phyloP scores from a whole-genome alignment of 441 rosid species.

The Eutrema salsugineum region DNA sequence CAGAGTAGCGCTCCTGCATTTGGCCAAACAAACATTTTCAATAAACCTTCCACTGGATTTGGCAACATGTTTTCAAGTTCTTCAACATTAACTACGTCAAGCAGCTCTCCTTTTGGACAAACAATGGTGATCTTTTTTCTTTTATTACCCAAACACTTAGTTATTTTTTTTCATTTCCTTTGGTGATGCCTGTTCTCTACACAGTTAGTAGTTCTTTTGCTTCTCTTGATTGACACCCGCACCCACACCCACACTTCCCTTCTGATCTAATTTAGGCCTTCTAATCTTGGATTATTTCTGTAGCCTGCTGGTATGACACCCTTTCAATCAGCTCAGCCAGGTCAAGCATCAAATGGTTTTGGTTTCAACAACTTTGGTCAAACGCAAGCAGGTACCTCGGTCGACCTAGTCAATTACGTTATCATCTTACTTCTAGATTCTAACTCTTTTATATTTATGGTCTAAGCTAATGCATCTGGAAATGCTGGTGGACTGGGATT shows the following conservation, averaged over 20 bases:
- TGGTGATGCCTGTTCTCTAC: background rate
- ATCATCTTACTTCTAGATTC: background rate
- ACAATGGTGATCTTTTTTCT: constrained; percentile 38
- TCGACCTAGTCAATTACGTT: background rate
- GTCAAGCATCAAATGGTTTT: constrained; percentile 54
- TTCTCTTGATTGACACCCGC: background rate
- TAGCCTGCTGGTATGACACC: constrained; percentile 57
- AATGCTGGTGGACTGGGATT: constrained; percentile 43
- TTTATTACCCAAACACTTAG: background rate
- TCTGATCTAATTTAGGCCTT: background rate
- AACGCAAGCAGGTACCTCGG: constrained; percentile 54
- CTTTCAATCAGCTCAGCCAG: constrained; percentile 68
- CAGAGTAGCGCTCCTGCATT: constrained; percentile 45
- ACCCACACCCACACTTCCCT: background rate
- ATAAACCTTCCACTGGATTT: constrained; percentile 55
- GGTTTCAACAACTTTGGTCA: constrained; percentile 61
- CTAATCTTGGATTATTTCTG: constrained; percentile 19
- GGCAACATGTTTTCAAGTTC: constrained; percentile 54
- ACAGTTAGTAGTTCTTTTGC: background rate
- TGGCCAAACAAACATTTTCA: constrained; percentile 53
- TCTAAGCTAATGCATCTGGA: constrained; percentile 30
- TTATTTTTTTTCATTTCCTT: background rate
- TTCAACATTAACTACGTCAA: constrained; percentile 49
- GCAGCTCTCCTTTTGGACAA: constrained; percentile 51
- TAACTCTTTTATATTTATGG: constrained; percentile 2